Conservation (phyloP, 2,329 filamentous ascomycete species). For the Stagonosporopsis tanaceti region DNA sequence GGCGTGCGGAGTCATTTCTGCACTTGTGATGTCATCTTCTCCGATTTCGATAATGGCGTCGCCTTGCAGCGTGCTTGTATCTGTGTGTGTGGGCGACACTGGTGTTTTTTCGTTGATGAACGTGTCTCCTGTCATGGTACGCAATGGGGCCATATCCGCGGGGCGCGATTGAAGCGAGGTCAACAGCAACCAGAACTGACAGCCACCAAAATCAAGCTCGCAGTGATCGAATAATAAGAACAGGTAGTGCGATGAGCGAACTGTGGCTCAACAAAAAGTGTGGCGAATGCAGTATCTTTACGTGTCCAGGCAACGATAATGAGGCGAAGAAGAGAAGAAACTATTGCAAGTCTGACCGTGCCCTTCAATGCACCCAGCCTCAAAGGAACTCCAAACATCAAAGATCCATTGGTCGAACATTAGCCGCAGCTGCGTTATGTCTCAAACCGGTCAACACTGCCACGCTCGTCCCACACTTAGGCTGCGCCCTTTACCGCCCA, state of each 20-base stretch:
- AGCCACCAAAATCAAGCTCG: not conserved
- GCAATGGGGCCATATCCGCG: slow-evolving; percentile 38
- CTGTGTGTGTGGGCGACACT: slow-evolving; percentile 40
- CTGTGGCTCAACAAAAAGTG: slow-evolving; percentile 8
- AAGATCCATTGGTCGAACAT: slow-evolving; percentile 28
- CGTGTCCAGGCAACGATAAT: not conserved
- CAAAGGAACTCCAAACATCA: slow-evolving; percentile 25
- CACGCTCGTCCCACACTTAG: slow-evolving; percentile 17
- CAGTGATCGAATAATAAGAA: not conserved
- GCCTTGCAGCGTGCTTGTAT: slow-evolving; percentile 35
- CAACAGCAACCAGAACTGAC: not conserved
- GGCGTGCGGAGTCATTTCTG: slow-evolving; percentile 16
- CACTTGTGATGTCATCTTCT: slow-evolving; percentile 26
- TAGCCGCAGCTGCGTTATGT: slow-evolving; percentile 23
- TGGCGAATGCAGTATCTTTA: slow-evolving; percentile 7
- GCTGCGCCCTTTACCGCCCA: slow-evolving; percentile 7
- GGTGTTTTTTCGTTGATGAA: slow-evolving; percentile 39
- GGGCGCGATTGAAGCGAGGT: slow-evolving; percentile 6
- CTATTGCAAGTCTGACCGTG: not conserved
- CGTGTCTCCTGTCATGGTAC: slow-evolving; percentile 45
- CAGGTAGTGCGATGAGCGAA: not conserved
- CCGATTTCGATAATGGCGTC: slow-evolving; percentile 45
- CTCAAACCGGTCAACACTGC: slow-evolving; percentile 32
- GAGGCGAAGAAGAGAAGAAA: not conserved
- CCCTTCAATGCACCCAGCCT: slow-evolving; percentile 21